Evolutionary conservation across 345 rosid genomes (phyloP).

Genomic region (Hibiscus trionum): DNA sequence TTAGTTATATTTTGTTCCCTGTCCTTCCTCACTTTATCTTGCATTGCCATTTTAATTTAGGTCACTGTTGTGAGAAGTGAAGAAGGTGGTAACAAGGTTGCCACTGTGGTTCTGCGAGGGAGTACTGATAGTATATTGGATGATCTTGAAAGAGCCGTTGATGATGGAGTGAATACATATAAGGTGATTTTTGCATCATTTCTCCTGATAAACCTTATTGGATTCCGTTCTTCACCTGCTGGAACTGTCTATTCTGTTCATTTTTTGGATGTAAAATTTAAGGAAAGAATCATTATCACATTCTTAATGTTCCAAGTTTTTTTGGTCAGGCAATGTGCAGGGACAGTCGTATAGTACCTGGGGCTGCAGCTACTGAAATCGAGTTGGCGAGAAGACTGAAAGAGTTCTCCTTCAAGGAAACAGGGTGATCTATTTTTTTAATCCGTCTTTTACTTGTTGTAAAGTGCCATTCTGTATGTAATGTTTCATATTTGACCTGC

Average conservation of each 20-base stretch:
- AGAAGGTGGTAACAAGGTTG: constrained; percentile 81
- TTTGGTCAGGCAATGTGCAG: constrained; percentile 84
- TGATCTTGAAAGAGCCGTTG: constrained; percentile 98
- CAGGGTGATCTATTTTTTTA: constrained; percentile 47
- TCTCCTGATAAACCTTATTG: background rate
- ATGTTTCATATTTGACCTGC: background rate
- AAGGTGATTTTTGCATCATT: constrained; percentile 41
- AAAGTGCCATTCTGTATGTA: background rate
- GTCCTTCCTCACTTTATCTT: background rate
- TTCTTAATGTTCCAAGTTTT: background rate
- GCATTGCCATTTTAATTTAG: background rate
- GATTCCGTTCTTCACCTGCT: background rate
- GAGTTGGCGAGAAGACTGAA: constrained; percentile 89
- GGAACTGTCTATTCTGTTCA: background rate
- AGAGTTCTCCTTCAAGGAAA: constrained; percentile 88
- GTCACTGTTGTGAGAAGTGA: constrained; percentile 72
- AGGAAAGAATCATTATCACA: background rate
- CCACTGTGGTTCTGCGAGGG: constrained; percentile 88
- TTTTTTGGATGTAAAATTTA: background rate
- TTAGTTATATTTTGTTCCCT: background rate
- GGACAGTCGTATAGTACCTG: constrained; percentile 89
- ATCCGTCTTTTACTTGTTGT: background rate
- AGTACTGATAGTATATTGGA: constrained; percentile 94
- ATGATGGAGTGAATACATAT: constrained; percentile 97
- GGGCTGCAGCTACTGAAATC: constrained; percentile 96